Evolutionary conservation across 2,329 filamentous ascomycete genomes (phyloP), one percentile per base, ranked within the genome.

Genomic region (Aspergillus spinulosporus): DNA sequence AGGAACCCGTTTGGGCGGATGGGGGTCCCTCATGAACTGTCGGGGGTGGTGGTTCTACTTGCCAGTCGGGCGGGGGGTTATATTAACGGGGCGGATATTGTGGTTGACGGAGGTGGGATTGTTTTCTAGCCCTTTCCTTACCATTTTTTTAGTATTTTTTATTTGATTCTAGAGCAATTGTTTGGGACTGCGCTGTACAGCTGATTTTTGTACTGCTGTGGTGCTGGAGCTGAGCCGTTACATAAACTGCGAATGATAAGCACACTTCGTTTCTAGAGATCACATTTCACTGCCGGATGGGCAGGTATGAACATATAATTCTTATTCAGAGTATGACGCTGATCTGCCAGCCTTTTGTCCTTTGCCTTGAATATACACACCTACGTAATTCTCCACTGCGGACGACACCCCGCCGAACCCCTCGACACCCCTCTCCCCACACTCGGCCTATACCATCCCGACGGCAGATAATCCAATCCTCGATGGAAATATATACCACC

Each of bases 71-170:
- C 76, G 59, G 84, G 84, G 1, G 85, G 78, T 32, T 90, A 89
- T 72, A 82, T 90, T n/a, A 89, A 82, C 62, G 87, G 86, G 2
- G 77, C 83, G 4, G 86, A 89, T 74, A 77, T 89, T 57, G 73
- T 87, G 34, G 80, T 88, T 46, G 86, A 89, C 68, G 86, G 86
- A 0, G 50, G 50, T 46, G 50, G 39, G 8, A 40, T 52, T 46
- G 32, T 52, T 2, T 52, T 52, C 9, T 52, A 50, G 48, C n/a
- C 12, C 11, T 43, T 21, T 5, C 6, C 21, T 21, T 21, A 21
- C 26, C n/a, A 5, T 43, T 9, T 43, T 21, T 6, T 26, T 3
- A 26, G 40, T 36, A 36, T 36, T 36, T 12, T 36, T 36, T 36
- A 36, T 36, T 36, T 21, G 21, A 21, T 21, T 21, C 21, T 21